Evolutionary conservation across 768 basidiomycete species (phyloP).

Genomic region (Collybiopsis confluens): DNA sequence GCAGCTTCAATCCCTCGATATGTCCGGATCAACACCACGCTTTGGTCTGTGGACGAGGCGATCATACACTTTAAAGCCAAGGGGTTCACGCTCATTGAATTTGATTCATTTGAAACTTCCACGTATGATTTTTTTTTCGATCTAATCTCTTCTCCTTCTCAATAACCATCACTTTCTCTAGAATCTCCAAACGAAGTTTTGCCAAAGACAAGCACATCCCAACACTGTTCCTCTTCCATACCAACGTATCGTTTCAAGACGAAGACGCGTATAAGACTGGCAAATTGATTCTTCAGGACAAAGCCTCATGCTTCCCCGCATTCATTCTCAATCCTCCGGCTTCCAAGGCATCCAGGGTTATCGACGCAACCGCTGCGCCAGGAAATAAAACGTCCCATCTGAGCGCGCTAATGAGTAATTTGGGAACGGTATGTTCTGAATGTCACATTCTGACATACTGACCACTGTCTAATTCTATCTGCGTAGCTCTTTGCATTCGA

Average conservation of each 20-base stretch:
- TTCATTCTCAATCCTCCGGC: constrained; percentile 74
- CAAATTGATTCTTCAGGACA: constrained; percentile 91
- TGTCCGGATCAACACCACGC: constrained; percentile 73
- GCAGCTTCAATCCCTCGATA: constrained; percentile 77
- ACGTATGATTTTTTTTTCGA: constrained; percentile 30
- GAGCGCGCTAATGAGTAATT: constrained; percentile 79
- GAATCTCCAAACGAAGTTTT: constrained; percentile 51
- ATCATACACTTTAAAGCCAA: constrained; percentile 47
- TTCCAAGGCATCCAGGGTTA: constrained; percentile 50
- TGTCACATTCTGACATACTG: not conserved
- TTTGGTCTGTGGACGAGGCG: constrained; percentile 66
- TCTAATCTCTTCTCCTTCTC: not conserved
- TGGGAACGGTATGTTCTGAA: constrained; percentile 60
- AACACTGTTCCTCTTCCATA: constrained; percentile 75
- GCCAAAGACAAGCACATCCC: constrained; percentile 76
- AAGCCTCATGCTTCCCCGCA: constrained; percentile 96
- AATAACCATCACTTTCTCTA: constrained; percentile 7
- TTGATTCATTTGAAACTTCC: constrained; percentile 41
- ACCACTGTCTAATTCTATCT: not conserved
- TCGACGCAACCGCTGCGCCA: constrained; percentile 95
- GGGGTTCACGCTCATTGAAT: constrained; percentile 47
- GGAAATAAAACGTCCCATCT: constrained; percentile 98
- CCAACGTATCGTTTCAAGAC: constrained; percentile 60
- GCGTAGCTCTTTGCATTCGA: constrained; percentile 83
- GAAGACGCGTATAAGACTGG: constrained; percentile 72